Base-by-base conservation (phyloP, 192 early-diverging fungal species). In the Martensiomyces pterosporus region DNA sequence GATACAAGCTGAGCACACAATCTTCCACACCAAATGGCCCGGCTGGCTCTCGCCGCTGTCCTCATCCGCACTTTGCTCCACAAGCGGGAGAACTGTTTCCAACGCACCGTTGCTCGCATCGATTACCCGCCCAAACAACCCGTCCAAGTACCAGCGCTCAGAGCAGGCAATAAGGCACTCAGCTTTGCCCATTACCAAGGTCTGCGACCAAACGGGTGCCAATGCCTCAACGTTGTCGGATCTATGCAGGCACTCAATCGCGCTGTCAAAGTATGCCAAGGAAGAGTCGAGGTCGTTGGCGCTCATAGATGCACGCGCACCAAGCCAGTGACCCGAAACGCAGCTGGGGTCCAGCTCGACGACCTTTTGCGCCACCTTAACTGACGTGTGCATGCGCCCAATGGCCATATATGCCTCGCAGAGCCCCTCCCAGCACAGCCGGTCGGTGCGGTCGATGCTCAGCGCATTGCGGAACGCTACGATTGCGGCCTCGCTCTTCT, bases 391-490 rank as follows among this genome's bases (percentile, higher is more conserved):
- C 17, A 60, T 39, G 15, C 83, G 77, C 2, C 88, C 88, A 37
- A 82, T 82, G 6, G 73, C 77, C 26, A 77, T 62, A 42, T 91
- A 91, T 4, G 85, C 79, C 47, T 91, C 86, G 33, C 82, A 85
- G 26, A 91, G 69, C 12, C 86, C 86, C 69, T 92, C 74, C 93
- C 93, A 89, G 52, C 70, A 34, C 76, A 83, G 24, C 40, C 74
- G 42, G 49, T 88, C 79, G 3, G 77, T 75, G 18, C 83, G 55
- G 49, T 88, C 81, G 0, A 84, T 73, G n/a, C 89, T 79, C 34
- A 98, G 60, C 0, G 89, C 82, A 24, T 76, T 85, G 68, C 94
- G 93, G 53, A 98, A 92, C 4, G 80, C 74, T 14, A 57, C 49
- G 22, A 85, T 84, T 2, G 88, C 84, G 1, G 78, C 76, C 4